A percentile compares a stretch with the other conserved stretches of the same genome.
phyloP scores from a whole-genome alignment of 441 rosid species.

The Eugenia klotzschiana region DNA sequence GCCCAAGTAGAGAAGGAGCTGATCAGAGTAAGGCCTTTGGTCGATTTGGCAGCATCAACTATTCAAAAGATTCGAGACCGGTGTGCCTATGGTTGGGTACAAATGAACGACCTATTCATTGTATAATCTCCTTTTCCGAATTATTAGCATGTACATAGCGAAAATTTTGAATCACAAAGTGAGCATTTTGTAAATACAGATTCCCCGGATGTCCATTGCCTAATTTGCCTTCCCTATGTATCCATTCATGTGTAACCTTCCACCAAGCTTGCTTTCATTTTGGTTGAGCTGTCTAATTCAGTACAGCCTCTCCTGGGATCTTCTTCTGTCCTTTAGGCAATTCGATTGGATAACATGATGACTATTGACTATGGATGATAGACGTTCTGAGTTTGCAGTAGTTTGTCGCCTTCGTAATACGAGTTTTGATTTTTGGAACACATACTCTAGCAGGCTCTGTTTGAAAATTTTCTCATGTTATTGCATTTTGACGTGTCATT shows the following conservation, averaged over 20 bases:
- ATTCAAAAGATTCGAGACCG: constrained; percentile 48
- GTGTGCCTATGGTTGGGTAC: constrained; percentile 83
- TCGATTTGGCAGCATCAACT: constrained; percentile 38
- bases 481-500: not conserved
- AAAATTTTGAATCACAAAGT: rapidly evolving
- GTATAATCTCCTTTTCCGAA: not conserved
- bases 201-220: not conserved
- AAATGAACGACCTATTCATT: constrained; percentile 32
- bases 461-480: not conserved
- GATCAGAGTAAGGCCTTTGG: constrained; percentile 37
- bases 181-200: not conserved
- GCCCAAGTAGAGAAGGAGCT: constrained; percentile 48
- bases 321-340: not conserved
- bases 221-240: not conserved
- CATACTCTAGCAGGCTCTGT: not conserved
- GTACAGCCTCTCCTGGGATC: not conserved
- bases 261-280: not conserved
- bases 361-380: not conserved
- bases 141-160: not conserved
- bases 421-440: not conserved
- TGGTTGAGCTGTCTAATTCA: not conserved
- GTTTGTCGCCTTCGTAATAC: not conserved
- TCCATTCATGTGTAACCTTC: not conserved
- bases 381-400: not conserved
- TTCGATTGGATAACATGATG: not conserved